phyloP scores from a whole-genome alignment of 306 rosid species.

The Begonia fuchsioides region DNA sequence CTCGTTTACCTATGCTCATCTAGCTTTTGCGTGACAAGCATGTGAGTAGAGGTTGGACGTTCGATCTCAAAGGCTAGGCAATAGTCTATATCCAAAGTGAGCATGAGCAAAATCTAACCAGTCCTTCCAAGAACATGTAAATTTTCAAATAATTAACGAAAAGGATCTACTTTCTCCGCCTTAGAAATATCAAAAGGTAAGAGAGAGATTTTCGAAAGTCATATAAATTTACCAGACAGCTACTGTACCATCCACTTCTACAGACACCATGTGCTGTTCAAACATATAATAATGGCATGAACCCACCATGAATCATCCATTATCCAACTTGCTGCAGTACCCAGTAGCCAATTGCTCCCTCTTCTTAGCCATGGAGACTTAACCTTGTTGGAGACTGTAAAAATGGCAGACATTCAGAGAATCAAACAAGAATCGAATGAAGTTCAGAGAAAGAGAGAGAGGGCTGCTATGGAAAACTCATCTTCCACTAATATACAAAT shows the following conservation, averaged over 20 bases:
- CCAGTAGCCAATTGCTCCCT: too few species aligned
- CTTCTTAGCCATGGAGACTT: not conserved
- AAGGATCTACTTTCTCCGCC: not conserved
- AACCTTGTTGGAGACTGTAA: not conserved
- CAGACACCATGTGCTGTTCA: not conserved
- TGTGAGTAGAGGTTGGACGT: not conserved
- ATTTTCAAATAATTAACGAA: not conserved
- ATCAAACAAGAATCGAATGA: too few species aligned
- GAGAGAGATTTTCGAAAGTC: not conserved
- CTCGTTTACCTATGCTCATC: not conserved
- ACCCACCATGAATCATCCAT: too few species aligned
- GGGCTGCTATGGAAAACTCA: not conserved
- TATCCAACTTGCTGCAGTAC: too few species aligned
- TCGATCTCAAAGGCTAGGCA: not conserved
- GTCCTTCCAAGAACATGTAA: too few species aligned
- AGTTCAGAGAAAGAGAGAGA: not conserved
- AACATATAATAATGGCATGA: not conserved
- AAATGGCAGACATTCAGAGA: not conserved
- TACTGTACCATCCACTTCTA: not conserved
- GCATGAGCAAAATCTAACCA: not conserved
- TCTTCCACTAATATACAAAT: conserved; percentile 7
- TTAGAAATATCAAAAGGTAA: not conserved
- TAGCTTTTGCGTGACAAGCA: not conserved
- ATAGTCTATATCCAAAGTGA: not conserved
- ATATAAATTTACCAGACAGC: not conserved